Evolutionary conservation across 2,329 filamentous ascomycete genomes (phyloP).

Genomic region (Lecanicillium sp.): DNA sequence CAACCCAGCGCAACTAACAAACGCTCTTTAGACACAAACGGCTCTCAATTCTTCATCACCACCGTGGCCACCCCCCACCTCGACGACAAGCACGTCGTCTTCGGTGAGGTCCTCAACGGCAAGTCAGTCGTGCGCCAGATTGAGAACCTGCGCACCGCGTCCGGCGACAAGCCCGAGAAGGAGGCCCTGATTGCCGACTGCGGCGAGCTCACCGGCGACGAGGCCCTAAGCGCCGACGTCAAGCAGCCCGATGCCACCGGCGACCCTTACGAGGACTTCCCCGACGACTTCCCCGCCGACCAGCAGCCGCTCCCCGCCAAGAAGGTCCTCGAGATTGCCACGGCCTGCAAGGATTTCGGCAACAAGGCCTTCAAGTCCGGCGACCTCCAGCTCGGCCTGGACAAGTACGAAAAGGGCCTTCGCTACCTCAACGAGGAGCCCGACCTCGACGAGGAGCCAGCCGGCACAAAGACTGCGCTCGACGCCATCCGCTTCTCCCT

Average conservation of each 20-base stretch:
- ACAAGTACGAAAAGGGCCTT: slow-evolving; percentile 91
- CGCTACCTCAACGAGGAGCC: slow-evolving; percentile 85
- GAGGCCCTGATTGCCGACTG: slow-evolving; percentile 75
- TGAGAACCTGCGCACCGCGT: slow-evolving; percentile 71
- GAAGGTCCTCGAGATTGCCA: slow-evolving; percentile 69
- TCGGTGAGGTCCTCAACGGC: slow-evolving; percentile 86
- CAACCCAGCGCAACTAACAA: slow-evolving; percentile 8
- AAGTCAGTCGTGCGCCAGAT: slow-evolving; percentile 87
- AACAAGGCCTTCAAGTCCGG: slow-evolving; percentile 86
- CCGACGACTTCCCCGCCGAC: slow-evolving; percentile 64
- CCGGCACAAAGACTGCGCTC: slow-evolving; percentile 59
- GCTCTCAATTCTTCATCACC: slow-evolving; percentile 96
- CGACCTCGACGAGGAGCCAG: slow-evolving; percentile 62
- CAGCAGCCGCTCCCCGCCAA: slow-evolving; percentile 56
- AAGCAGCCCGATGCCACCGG: slow-evolving; percentile 73
- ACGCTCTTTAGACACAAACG: slow-evolving; percentile 69
- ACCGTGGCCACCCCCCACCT: slow-evolving; percentile 92
- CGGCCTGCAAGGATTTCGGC: slow-evolving; percentile 82
- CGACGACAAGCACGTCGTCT: slow-evolving; percentile 95
- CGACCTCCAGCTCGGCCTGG: slow-evolving; percentile 62
- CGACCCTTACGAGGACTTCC: slow-evolving; percentile 92
- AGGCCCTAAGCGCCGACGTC: slow-evolving; percentile 57
- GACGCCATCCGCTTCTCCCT: slow-evolving; percentile 73
- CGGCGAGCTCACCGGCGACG: slow-evolving; percentile 71
- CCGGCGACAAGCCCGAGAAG: slow-evolving; percentile 67